Percentiles rank a stretch among this genome's conserved stretches.
Conservation (phyloP, 2,329 filamentous ascomycete species). For the Monosporascus ibericus region DNA sequence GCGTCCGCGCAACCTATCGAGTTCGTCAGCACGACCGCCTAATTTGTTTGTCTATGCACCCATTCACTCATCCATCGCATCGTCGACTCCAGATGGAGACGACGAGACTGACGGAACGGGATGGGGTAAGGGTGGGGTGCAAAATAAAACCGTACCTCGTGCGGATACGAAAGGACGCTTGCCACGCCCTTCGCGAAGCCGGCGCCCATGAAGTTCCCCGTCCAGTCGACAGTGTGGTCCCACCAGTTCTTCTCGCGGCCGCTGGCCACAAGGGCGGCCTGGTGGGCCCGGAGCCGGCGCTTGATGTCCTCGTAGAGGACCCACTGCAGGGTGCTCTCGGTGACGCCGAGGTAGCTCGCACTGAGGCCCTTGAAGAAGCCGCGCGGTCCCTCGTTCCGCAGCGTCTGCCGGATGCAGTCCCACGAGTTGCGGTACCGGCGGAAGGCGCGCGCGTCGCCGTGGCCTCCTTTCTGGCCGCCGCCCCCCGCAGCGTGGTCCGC, state of each 20-base stretch:
- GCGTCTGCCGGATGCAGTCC: conserved; percentile 79
- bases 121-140: not conserved
- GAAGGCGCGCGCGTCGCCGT: conserved; percentile 32
- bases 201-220: conserved; percentile 71
- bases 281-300: conserved; percentile 58
- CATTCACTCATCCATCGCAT: too few relatives aligned
- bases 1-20: conserved; percentile 67
- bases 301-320: conserved; percentile 93
- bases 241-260: conserved; percentile 60
- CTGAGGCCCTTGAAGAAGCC: conserved; percentile 88
- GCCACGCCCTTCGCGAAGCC: conserved; percentile 83
- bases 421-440: conserved; percentile 80
- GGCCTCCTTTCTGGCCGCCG: not conserved
- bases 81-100: too few relatives aligned
- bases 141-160: conserved; percentile 60
- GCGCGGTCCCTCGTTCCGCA: conserved; percentile 71
- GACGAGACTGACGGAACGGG: not conserved
- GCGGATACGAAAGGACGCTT: conserved; percentile 80
- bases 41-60: too few relatives aligned
- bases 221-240: conserved; percentile 73
- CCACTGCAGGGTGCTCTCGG: conserved; percentile 89
- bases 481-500: not conserved
- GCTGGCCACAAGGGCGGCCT: conserved; percentile 48
- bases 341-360: conserved; percentile 85
- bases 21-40: not conserved